Evolutionary conservation across 108 stramenopile genomes (phyloP), one percentile per base, ranked within the genome.

Genomic region (Nitzschia palea): DNA sequence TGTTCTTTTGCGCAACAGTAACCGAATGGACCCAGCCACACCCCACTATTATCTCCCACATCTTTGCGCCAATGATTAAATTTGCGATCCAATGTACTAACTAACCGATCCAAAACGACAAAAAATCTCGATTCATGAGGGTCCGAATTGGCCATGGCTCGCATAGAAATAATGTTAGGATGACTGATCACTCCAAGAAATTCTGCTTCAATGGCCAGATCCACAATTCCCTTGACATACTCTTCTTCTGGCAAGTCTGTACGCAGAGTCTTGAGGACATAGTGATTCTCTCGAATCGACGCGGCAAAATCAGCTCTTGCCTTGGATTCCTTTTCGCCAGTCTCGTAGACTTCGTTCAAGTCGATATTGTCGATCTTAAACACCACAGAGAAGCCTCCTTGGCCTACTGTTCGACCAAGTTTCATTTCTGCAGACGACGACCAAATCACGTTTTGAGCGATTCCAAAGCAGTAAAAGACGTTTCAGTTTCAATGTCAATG

Each of bases 191-290:
- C 73, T 0, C 67, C 30, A 0, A 94, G 70, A 44, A 94, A 91
- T 58, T 86, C 85, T 8, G 93, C 86, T 55, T 94, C 93, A 51
- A 94, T 89, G 25, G 93, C 93, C 31, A 94, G 62, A 77, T 94
- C 93, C 18, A 88, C 78, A 43, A 94, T 77, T 33, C 93, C 93
- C 82, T 94, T 94, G 52, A 73, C 68, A 40, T 89, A 73, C 64
- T 94, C 93, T 51, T 94, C 89, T 52, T 87, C 88, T 10, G 84
- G 85, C 18, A 94, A 71, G 62, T 94, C 93, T 8, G 73, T 72
- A 8, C 93, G 87, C 6, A 94, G 76, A 18, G 72, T 86, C 78
- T 94, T 94, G 18, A 91, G 29, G 35, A 91, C 93, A 70, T 77
- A 94, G 4, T 76, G 65, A 20, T 51, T 55, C 43, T 54, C 56